Conservation (phyloP, 305 asterid genomes). For the Fraxinus sp. region DNA sequence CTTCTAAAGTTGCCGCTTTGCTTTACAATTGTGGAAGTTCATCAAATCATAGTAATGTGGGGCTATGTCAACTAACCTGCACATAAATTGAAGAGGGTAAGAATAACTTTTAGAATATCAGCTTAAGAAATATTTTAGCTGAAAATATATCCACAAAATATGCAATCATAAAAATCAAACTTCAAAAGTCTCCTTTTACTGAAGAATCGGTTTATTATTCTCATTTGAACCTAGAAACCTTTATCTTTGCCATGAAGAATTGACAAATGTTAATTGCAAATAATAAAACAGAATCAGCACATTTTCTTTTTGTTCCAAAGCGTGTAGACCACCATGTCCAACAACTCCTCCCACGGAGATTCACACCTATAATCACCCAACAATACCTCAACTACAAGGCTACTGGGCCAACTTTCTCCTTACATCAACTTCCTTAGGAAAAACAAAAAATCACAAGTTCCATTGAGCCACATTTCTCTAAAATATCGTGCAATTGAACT, state of each 20-base stretch:
- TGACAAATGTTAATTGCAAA: not conserved
- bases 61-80: constrained; percentile 91
- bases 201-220: not conserved
- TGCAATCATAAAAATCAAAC: not conserved
- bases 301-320: not conserved
- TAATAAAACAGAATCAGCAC: not conserved
- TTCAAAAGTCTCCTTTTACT: not conserved
- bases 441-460: not conserved
- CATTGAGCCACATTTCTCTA: not conserved
- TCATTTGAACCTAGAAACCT: not conserved
- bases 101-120: not conserved
- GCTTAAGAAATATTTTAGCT: not conserved
- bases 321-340: not conserved
- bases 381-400: not conserved
- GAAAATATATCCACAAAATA: not conserved
- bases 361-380: not conserved
- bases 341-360: not conserved
- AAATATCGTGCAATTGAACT: not conserved
- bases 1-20: constrained; percentile 74
- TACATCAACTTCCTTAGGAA: not conserved
- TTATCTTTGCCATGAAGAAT: not conserved
- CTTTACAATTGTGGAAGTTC: constrained; percentile 91
- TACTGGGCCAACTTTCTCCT: not conserved
- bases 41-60: constrained; percentile 85
- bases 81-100: not conserved